Evolutionary conservation across 768 basidiomycete species (phyloP), one percentile per base, ranked within the genome.

Genomic region (Amanita phalloides): DNA sequence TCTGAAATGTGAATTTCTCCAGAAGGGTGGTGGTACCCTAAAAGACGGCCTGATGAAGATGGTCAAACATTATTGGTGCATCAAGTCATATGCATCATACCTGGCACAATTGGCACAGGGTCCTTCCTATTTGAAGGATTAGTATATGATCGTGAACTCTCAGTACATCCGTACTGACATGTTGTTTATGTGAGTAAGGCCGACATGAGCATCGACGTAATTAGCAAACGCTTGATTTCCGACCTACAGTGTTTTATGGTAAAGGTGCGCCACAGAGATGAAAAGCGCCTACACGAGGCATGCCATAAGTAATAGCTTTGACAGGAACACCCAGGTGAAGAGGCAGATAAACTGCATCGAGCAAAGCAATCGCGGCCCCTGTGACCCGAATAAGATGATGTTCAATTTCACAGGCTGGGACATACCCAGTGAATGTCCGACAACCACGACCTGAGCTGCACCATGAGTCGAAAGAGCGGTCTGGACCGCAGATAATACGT

Each of bases 291-390:
- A 72, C 70, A 49, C 74, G 64, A 17, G 75, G 73, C 64, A 71
- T 60, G 1, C 74, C 74, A 56, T 73, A 76, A 0, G 66, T 66
- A 23, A 75, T 63, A 10, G 64, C 64, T 25, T 55, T 65, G 60
- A 72, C 63, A 6, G 64, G 63, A 3, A 70, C 66, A 9, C 58
- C 68, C 30, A 82, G 61, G 52, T 77, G 72, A 21, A 77, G 61
- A n/a, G 75, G 74, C 4, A 81, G 68, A 60, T 69, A 77, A n/a
- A 80, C 65, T 5, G 73, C 65, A 50, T 78, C 76, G 36, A 80
- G 63, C 3, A 79, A 67, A 20, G 68, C 62, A 25, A 71, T 56
- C 4, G 72, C 70, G 44, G 64, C 69, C 37, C 68, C 67, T 68
- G 60, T n/a, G 58, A 52, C 36, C 46, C 5, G 6, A n/a, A 9